Evolutionary conservation across 768 basidiomycete genomes (phyloP).

Genomic region (Termitomyces heimii): DNA sequence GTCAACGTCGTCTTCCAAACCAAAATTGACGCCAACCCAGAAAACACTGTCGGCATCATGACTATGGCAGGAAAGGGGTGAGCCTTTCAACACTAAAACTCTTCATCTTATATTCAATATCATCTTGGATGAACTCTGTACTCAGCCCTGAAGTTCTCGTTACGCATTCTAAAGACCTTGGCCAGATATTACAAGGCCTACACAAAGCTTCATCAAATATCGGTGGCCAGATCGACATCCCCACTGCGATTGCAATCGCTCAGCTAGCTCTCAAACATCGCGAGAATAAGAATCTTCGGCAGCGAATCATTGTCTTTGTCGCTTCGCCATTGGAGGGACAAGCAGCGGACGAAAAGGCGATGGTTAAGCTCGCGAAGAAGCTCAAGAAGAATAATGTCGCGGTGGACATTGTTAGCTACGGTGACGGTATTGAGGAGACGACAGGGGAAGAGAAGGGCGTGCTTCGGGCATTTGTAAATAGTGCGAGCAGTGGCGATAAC

Average conservation of each 20-base stretch:
- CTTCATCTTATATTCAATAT: not conserved
- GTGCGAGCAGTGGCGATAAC: slow-evolving; percentile 76
- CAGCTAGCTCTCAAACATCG: slow-evolving; percentile 96
- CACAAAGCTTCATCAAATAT: slow-evolving; percentile 68
- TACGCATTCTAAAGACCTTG: slow-evolving; percentile 92
- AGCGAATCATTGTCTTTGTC: slow-evolving; percentile 92
- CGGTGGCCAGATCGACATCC: slow-evolving; percentile 78
- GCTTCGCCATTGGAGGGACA: slow-evolving; percentile 78
- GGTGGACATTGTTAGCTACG: slow-evolving; percentile 86
- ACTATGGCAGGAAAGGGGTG: slow-evolving; percentile 97
- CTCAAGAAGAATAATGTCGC: slow-evolving; percentile 99
- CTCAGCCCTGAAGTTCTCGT: slow-evolving; percentile 90
- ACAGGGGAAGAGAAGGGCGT: slow-evolving; percentile 56
- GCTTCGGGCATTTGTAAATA: slow-evolving; percentile 79
- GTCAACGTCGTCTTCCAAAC: slow-evolving; percentile 86
- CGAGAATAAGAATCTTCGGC: slow-evolving; percentile 97
- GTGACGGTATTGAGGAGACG: slow-evolving; percentile 76
- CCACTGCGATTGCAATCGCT: slow-evolving; percentile 88
- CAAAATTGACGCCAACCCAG: slow-evolving; percentile 94
- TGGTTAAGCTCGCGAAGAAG: slow-evolving; percentile 91
- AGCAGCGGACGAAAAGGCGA: slow-evolving; percentile 68
- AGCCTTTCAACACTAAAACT: slow-evolving; percentile 14
- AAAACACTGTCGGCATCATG: slow-evolving; percentile 97
- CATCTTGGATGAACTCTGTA: not conserved
- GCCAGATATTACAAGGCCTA: slow-evolving; percentile 80